Percentiles rank a stretch among this genome's conserved stretches.
Evolutionary conservation across 2,329 filamentous ascomycete species (phyloP).

Genomic region (Alternaria panax): DNA sequence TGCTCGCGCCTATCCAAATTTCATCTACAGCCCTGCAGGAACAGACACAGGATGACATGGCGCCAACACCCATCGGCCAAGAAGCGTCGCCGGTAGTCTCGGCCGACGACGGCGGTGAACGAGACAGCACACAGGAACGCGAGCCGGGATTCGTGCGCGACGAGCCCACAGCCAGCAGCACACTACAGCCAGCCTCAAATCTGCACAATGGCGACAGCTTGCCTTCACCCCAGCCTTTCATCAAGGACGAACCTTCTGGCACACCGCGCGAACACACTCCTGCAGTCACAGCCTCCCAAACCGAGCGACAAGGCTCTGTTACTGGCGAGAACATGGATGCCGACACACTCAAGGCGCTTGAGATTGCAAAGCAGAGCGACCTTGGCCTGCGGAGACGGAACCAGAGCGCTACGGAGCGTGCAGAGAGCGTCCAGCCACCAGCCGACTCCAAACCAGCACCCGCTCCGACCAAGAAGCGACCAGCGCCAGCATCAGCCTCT

Average conservation of each 20-base stretch:
- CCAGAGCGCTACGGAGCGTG: conserved; percentile 47
- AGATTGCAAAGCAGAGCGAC: conserved; percentile 55
- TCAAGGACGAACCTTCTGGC: conserved; percentile 52
- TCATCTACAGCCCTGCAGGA: conserved; percentile 35
- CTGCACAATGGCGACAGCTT: conserved; percentile 14
- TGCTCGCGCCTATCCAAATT: conserved; percentile 53
- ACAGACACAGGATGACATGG: conserved; percentile 23
- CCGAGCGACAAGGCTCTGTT: conserved; percentile 33
- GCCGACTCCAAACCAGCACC: conserved; percentile 48
- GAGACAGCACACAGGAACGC: conserved; percentile 34
- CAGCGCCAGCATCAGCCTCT: conserved; percentile 48
- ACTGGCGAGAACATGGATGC: conserved; percentile 40
- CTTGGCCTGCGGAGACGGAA: conserved; percentile 50
- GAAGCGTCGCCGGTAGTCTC: conserved; percentile 38
- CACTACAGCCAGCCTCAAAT: conserved; percentile 8
- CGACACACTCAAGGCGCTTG: conserved; percentile 54
- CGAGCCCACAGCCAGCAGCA: conserved; percentile 34
- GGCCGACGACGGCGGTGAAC: conserved; percentile 16
- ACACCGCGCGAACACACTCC: conserved; percentile 50
- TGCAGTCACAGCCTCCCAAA: conserved; percentile 23
- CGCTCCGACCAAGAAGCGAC: conserved; percentile 52
- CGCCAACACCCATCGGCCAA: conserved; percentile 25
- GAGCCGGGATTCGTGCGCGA: conserved; percentile 43
- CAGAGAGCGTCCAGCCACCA: conserved; percentile 51
- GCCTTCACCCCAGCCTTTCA: conserved; percentile 42